Conservation (phyloP, 371 early-diverging fungal genomes). For the Apophysomyces elegans region DNA sequence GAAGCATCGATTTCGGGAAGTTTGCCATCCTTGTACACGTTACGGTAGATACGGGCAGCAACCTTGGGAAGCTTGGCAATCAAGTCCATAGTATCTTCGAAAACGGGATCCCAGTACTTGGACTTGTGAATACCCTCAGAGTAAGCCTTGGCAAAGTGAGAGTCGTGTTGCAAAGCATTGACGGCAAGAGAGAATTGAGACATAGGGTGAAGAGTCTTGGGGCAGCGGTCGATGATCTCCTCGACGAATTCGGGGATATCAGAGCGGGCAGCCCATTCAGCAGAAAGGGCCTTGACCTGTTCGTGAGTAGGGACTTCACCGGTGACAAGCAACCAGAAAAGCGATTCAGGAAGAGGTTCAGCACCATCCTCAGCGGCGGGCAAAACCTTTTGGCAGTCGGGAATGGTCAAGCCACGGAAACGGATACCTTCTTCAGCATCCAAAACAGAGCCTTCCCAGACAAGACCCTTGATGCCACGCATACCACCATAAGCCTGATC, state of each 20-base stretch:
- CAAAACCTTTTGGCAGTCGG: slow-evolving; percentile 92
- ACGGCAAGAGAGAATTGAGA: slow-evolving; percentile 96
- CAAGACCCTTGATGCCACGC: slow-evolving; percentile 98
- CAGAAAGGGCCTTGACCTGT: slow-evolving; percentile 90
- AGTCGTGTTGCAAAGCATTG: slow-evolving; percentile 95
- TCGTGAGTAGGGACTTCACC: slow-evolving; percentile 96
- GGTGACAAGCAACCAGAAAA: slow-evolving; percentile 98
- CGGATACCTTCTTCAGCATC: slow-evolving; percentile 99
- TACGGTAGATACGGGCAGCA: slow-evolving; percentile 98
- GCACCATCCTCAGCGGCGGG: slow-evolving; percentile 86
- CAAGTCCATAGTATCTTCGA: slow-evolving; percentile 97
- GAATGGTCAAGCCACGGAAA: slow-evolving; percentile 96
- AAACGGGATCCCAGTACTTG: slow-evolving; percentile 97
- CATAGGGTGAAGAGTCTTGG: slow-evolving; percentile 98
- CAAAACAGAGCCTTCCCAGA: slow-evolving; percentile 97
- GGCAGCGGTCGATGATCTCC: slow-evolving; percentile 96
- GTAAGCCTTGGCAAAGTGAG: slow-evolving; percentile 96
- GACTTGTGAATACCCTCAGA: slow-evolving; percentile 91
- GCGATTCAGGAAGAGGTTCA: slow-evolving; percentile 96
- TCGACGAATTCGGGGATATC: slow-evolving; percentile 91
- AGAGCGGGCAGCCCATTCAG: slow-evolving; percentile 96
- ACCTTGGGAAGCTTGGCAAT: slow-evolving; percentile 97
- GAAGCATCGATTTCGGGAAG: slow-evolving; percentile 79
- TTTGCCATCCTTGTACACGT: slow-evolving; percentile 97
- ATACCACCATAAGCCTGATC: slow-evolving; percentile 98